Evolutionary conservation across 2,329 filamentous ascomycete genomes (phyloP), one percentile per base, ranked within the genome.

Genomic region (Penicillium sp.): DNA sequence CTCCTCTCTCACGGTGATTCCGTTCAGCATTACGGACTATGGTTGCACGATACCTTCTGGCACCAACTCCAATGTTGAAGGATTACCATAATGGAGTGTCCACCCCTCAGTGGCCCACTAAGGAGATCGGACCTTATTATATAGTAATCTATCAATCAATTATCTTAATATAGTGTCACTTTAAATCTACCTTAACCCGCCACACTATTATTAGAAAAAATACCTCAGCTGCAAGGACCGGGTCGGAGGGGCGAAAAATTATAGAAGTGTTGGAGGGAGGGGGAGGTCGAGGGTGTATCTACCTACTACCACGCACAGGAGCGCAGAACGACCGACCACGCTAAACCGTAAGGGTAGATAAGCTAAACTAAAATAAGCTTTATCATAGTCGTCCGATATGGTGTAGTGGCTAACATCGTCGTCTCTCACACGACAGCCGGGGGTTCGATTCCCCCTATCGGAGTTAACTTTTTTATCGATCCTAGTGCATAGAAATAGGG

Each of bases 351-450:
- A 5, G 2, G 5, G 6, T 32, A n/a, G 2, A 17, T 15, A 1
- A 30, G n/a, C n/a, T n/a, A n/a, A n/a, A n/a, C n/a, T n/a, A n/a
- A n/a, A n/a, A 30, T 30, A 9, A 10, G 27, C 13, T n/a, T 4
- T 10, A 30, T 10, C 27, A 10, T 10, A n/a, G n/a, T 8, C 4
- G 29, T 10, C 13, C 13, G 6, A 32, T 42, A 42, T 63, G 62
- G 64, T 58, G 61, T 63, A 64, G 60, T 63, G 60, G 60, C 59
- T 63, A 64, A 63, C 61, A 65, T 65, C 61, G 61, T 46, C 56
- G 61, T 62, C 60, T 65, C 60, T 64, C 62, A 65, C 62, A 62
- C 62, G 56, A 46, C 61, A 65, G 60, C 59, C 62, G 58, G 62
- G 60, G 61, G 59, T 64, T 63, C 59, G 63, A 64, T 64, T 64